phyloP scores from a whole-genome alignment of 768 basidiomycete species.

The Leccinum broughii region DNA sequence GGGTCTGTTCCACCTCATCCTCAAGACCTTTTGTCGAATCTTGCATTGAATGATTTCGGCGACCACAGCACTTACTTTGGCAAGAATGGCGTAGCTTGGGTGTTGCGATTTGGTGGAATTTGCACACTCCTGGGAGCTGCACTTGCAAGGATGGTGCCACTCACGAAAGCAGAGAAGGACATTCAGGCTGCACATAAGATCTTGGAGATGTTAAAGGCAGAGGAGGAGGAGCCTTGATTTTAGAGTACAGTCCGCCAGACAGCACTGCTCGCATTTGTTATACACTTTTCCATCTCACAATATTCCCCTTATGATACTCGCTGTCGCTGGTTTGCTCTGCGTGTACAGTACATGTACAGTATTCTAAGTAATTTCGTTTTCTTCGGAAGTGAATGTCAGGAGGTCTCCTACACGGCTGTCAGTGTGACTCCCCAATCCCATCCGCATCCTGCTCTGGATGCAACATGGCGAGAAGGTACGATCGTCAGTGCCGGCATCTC shows the following conservation, averaged over 20 bases:
- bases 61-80: constrained; percentile 64
- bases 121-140: constrained; percentile 80
- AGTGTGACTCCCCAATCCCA: constrained; percentile 34
- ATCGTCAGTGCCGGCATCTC: constrained; percentile 31
- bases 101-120: constrained; percentile 87
- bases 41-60: constrained; percentile 29
- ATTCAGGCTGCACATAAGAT: constrained; percentile 80
- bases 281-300: constrained; percentile 2
- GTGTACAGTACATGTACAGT: neutral
- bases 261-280: constrained; percentile 18
- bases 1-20: constrained; percentile 26
- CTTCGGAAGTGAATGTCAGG: neutral
- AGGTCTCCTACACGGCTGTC: constrained; percentile 24
- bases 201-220: constrained; percentile 74
- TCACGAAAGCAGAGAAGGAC: constrained; percentile 87
- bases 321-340: constrained; percentile 1
- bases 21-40: constrained; percentile 31
- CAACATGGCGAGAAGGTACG: constrained; percentile 22
- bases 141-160: constrained; percentile 79
- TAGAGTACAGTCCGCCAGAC: neutral
- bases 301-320: neutral
- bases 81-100: constrained; percentile 93
- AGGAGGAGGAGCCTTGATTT: constrained; percentile 47
- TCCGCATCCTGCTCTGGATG: constrained; percentile 20
- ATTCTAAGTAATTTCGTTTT: neutral